phyloP scores from a whole-genome alignment of 495 filamentous ascomycete genomes.

The Xylaria venustula region DNA sequence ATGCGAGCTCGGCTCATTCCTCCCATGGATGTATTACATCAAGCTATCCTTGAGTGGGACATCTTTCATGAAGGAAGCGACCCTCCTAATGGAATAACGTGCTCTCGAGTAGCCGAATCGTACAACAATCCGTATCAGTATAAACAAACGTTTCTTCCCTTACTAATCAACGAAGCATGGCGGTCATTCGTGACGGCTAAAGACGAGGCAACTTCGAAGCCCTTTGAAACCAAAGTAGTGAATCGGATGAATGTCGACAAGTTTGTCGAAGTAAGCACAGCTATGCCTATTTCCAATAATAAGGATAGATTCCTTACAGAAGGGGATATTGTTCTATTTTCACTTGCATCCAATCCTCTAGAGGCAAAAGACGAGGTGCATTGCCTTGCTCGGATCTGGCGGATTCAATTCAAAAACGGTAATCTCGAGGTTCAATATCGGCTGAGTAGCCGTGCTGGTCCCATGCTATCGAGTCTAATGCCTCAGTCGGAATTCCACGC shows the following conservation, averaged over 20 bases:
- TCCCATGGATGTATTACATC: conserved; percentile 81
- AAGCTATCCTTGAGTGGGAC: conserved; percentile 86
- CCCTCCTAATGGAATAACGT: conserved; percentile 72
- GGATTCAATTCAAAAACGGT: conserved; percentile 74
- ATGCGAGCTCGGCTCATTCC: conserved; percentile 91
- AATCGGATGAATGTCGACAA: conserved; percentile 87
- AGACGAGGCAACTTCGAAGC: conserved; percentile 76
- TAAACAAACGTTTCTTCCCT: conserved; percentile 83
- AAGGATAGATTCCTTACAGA: conserved; percentile 73
- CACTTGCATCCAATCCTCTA: conserved; percentile 65
- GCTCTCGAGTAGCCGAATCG: conserved; percentile 68
- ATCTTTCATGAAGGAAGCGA: conserved; percentile 84
- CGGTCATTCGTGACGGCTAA: conserved; percentile 85
- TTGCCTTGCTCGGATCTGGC: conserved; percentile 81
- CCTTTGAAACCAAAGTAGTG: conserved; percentile 79
- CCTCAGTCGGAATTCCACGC: conserved; percentile 60
- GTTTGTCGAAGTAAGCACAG: conserved; percentile 86
- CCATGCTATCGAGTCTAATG: conserved; percentile 43
- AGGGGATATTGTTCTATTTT: conserved; percentile 85
- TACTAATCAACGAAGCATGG: conserved; percentile 93
- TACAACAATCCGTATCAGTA: conserved; percentile 77
- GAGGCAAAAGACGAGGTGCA: conserved; percentile 63
- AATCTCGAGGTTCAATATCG: conserved; percentile 80
- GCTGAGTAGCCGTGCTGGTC: conserved; percentile 50
- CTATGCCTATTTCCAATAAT: conserved; percentile 64